Percentiles rank a stretch among this genome's conserved stretches.
These are phyloP conservation scores for Trichopus zeylanicus DNA, from an alignment of 116 monocot genomes.

Conservation along the genomic window DNA sequence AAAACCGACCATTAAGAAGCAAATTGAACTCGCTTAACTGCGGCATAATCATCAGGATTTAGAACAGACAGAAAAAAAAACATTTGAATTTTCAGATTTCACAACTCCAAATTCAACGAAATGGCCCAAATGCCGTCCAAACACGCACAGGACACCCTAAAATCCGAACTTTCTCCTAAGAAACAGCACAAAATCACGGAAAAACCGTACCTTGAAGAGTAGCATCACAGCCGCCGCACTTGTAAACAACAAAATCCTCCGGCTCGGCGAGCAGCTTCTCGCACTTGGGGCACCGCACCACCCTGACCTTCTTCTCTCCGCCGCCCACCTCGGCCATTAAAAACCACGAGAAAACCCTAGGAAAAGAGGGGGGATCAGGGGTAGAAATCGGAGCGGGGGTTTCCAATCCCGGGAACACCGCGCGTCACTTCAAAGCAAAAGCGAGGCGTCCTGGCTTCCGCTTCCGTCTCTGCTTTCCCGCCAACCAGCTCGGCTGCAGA, in stretches of 20 bases:
- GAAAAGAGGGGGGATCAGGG: neutral
- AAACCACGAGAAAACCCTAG: neutral
- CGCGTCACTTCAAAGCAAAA: neutral
- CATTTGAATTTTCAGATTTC: too few relatives aligned
- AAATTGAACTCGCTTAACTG: too few relatives aligned
- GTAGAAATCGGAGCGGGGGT: neutral
- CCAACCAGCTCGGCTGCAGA: neutral
- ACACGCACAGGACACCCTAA: neutral
- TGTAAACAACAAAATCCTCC: constrained; percentile 59
- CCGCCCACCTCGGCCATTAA: constrained; percentile 45
- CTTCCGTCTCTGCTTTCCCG: neutral
- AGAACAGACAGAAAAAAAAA: too few relatives aligned
- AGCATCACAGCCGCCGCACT: constrained; percentile 81
- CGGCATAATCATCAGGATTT: too few relatives aligned
- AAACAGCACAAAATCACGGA: neutral
- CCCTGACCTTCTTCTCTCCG: constrained; percentile 40
- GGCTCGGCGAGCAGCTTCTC: constrained; percentile 78
- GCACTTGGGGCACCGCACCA: constrained; percentile 88
- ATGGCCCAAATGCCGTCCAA: too few relatives aligned
- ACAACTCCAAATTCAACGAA: too few relatives aligned
- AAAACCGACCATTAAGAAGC: too few relatives aligned
- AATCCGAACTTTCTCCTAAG: neutral
- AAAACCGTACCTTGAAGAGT: constrained; percentile 75
- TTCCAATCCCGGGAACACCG: neutral
- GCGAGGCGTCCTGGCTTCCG: neutral